Conservation (phyloP, 78 protist species). For the slime mould (Dictyostelium discoideum) region dicty_2.7 NC_007090.3:2369001-2369500, state of each 20-base stretch:
- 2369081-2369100: too few relatives aligned
- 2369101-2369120: too few relatives aligned
- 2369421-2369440: not conserved
- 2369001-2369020: too few relatives aligned
- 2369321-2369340: not conserved
- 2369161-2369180: too few relatives aligned
- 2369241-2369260: not conserved
- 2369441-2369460: not conserved
- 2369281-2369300: not conserved
- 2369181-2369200: not conserved
- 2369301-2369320: constrained; percentile 8
- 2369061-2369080: not conserved
- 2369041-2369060: too few relatives aligned
- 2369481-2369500: not conserved
- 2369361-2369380: not conserved
- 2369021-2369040: too few relatives aligned
- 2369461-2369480: not conserved
- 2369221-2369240: too few relatives aligned
- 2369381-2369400: not conserved
- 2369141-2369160: too few relatives aligned
- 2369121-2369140: too few relatives aligned
- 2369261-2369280: too few relatives aligned
- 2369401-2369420: not conserved
- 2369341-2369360: not conserved
- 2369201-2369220: not conserved